Evolutionary conservation across 148 eudicot species (phyloP).

Genomic region (Vaccinium corymbosum): DNA sequence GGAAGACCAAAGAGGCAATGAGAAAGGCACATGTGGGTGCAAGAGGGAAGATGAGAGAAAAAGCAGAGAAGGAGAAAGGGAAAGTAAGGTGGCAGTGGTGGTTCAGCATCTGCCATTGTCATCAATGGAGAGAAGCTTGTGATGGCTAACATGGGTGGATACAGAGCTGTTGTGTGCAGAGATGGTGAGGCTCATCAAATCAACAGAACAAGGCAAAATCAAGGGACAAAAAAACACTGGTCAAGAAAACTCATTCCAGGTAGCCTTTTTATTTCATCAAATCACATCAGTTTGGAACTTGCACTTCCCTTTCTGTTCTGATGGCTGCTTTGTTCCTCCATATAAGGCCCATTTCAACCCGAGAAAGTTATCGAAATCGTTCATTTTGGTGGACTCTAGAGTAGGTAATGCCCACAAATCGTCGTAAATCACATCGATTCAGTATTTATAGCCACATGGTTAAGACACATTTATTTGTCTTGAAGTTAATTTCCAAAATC

Average conservation of each 20-base stretch:
- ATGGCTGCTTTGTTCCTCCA: background rate
- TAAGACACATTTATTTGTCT: too few relatives aligned
- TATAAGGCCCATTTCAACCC: background rate
- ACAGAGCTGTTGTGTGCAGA: constrained; percentile 59
- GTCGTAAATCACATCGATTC: background rate
- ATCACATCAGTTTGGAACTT: background rate
- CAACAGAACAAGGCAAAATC: constrained; percentile 32
- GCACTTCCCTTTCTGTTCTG: background rate
- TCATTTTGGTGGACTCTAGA: background rate
- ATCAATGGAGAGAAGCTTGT: constrained; percentile 67
- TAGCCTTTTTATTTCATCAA: constrained; percentile 7
- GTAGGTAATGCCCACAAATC: background rate
- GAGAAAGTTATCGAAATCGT: background rate
- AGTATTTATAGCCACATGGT: background rate
- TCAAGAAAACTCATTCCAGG: constrained; percentile 53
- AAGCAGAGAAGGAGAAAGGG: constrained; percentile 20
- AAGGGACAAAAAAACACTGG: constrained; percentile 41
- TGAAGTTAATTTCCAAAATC: too few relatives aligned
- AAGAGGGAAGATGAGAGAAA: constrained; percentile 34
- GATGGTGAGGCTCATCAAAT: constrained; percentile 68
- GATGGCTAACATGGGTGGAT: constrained; percentile 73
- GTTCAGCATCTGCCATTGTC: constrained; percentile 57
- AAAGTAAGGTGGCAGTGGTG: constrained; percentile 3
- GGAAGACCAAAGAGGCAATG: constrained; percentile 54
- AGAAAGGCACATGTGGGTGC: constrained; percentile 50